Evolutionary conservation across 1,139 yeast genomes (phyloP), one percentile per base, ranked within the genome.

Genomic region (Suhomyces guaymorum): DNA sequence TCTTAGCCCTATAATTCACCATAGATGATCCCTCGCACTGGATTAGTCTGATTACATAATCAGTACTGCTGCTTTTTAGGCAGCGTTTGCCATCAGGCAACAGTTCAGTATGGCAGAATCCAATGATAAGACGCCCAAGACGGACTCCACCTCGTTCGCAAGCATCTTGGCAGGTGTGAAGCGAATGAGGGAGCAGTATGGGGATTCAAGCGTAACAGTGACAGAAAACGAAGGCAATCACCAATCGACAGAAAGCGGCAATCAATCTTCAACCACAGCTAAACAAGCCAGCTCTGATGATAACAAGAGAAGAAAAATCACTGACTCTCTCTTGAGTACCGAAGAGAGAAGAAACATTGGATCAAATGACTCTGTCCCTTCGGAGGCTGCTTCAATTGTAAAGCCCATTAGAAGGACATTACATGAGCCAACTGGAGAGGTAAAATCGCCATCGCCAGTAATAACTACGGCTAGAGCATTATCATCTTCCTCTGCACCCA

Each of bases 101-200:
- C 10, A 11, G 7, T 8, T 5, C 22, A 17, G 6, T 22, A 31
- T 31, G 34, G 12, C 14, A 7, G 19, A 11, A 10, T 7, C 29
- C 7, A 15, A 25, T 8, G 13, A 28, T 13, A 13, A 28, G 7
- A 21, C 23, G 12, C 29, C 29, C 15, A 26, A 32, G 32, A 37
- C 43, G 12, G 80, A 78, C 46, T 60, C 81, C 1, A 71, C 81
- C 2, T 80, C 87, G 1, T 80, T 80, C 54, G 75, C 80, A 29
- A 77, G 82, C 49, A 77, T 81, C 24, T 54, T 80, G 29, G 85
- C 80, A 2, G 83, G 82, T 13, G 84, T 79, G 2, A 65, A 73
- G 50, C 69, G 71, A 32, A 68, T 80, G 61, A 56, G 73, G 38
- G 68, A 67, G 34, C 53, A 57, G 37, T 55, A 52, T 36, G 61